Conservation (phyloP, 1,284 basidiomycete species). For the Tilletia setariae region DNA sequence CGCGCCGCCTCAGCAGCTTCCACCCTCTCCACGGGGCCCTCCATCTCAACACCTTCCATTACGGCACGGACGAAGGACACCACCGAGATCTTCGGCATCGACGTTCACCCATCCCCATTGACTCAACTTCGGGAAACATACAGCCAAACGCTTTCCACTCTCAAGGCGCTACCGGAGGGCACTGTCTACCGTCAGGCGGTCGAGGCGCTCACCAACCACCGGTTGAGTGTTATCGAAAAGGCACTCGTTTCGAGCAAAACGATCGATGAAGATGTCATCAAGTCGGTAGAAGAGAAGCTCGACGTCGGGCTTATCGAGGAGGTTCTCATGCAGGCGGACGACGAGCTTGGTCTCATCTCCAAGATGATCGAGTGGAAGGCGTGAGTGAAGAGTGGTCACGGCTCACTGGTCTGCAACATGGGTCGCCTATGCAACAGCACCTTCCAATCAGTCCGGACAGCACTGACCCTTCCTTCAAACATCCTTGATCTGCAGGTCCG, state of each 20-base stretch:
- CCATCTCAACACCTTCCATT: conserved; percentile 1
- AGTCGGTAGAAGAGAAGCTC: conserved; percentile 65
- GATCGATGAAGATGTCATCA: conserved; percentile 65
- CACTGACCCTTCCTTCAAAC: conserved; percentile 19
- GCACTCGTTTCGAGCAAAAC: conserved; percentile 58
- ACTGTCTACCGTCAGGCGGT: conserved; percentile 88
- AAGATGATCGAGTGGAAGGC: conserved; percentile 94
- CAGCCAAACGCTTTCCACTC: conserved; percentile 70
- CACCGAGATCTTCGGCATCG: conserved; percentile 70
- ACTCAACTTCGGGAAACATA: conserved; percentile 74
- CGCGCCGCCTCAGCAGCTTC: conserved; percentile 8
- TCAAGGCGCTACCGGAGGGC: conserved; percentile 68
- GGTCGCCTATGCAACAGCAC: background rate
- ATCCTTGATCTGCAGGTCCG: conserved; percentile 65
- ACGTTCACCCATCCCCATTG: conserved; percentile 71
- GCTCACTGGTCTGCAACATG: background rate
- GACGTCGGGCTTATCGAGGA: conserved; percentile 65
- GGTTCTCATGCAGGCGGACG: conserved; percentile 74
- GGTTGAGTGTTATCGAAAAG: conserved; percentile 70
- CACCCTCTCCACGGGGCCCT: conserved; percentile 1
- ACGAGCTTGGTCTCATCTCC: conserved; percentile 72
- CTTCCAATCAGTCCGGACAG: background rate
- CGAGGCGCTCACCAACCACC: conserved; percentile 79
- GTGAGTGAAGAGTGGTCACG: conserved; percentile 62
- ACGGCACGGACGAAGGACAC: conserved; percentile 50